phyloP scores from a whole-genome alignment of 768 basidiomycete species.

The Lactifluus pinguis region DNA sequence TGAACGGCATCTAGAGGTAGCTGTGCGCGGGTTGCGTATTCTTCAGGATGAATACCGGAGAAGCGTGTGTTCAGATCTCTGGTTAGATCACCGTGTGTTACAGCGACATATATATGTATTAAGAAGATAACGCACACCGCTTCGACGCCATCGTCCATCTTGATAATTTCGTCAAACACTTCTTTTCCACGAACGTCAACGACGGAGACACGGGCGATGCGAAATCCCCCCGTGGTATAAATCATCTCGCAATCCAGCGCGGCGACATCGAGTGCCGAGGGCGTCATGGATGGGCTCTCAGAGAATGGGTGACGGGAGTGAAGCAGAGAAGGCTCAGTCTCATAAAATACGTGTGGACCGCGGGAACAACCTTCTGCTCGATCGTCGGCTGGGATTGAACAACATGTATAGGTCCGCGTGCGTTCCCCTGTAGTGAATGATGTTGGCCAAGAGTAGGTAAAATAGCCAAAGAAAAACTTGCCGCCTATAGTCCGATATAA shows the following conservation, averaged over 20 bases:
- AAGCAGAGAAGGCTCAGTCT: conserved; percentile 51
- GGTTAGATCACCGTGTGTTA: neutral
- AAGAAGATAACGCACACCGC: conserved; percentile 47
- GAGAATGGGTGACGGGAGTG: conserved; percentile 76
- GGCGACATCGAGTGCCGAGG: conserved; percentile 59
- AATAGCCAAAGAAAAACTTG: conserved; percentile 25
- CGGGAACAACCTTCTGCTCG: conserved; percentile 56
- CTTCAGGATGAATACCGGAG: conserved; percentile 64
- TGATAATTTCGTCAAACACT: conserved; percentile 75
- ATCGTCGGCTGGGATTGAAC: conserved; percentile 49
- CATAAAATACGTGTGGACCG: conserved; percentile 89
- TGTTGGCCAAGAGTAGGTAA: neutral
- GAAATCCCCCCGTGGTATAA: conserved; percentile 88
- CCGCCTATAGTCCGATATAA: conserved; percentile 58
- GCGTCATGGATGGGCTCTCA: conserved; percentile 26
- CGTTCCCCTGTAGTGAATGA: conserved; percentile 46
- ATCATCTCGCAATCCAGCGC: conserved; percentile 97
- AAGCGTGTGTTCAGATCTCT: conserved; percentile 93
- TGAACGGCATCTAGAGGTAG: conserved; percentile 61
- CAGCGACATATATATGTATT: neutral
- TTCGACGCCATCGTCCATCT: conserved; percentile 73
- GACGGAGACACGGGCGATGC: conserved; percentile 83
- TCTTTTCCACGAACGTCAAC: conserved; percentile 66
- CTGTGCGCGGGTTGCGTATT: conserved; percentile 44
- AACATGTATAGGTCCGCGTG: conserved; percentile 68